A percentile compares a stretch with the other conserved stretches of the same genome.
Conservation (phyloP, 2,329 filamentous ascomycete species). For the Leptodontidium sp. region DNA sequence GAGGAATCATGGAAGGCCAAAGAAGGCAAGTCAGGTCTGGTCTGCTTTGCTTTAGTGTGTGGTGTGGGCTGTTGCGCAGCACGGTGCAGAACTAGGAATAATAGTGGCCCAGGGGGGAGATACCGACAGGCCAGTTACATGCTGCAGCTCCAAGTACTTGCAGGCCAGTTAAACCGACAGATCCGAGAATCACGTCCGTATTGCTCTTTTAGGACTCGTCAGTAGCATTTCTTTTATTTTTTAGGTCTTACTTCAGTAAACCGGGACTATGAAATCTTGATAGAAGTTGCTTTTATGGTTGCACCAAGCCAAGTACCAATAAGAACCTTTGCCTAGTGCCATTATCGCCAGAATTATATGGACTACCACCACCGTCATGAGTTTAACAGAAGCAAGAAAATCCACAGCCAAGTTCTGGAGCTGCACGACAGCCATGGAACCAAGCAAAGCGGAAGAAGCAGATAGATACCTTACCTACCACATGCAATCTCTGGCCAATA, state of each 20-base stretch:
- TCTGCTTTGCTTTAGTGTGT: not conserved
- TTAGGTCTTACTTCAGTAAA: not conserved
- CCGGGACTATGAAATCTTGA: not conserved
- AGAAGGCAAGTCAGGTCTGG: slow-evolving; percentile 4
- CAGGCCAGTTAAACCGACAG: slow-evolving; percentile 6
- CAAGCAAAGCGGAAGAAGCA: not conserved
- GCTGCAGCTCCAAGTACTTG: not conserved
- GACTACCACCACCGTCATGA: slow-evolving; percentile 1
- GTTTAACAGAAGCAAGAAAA: slow-evolving; percentile 12
- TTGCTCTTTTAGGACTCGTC: not conserved
- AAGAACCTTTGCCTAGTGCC: not conserved
- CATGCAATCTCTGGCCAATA: not conserved
- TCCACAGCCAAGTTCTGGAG: not conserved
- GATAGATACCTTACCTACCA: not conserved
- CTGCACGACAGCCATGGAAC: not conserved
- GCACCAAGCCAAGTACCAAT: not conserved
- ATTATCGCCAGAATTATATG: not conserved
- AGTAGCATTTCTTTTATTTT: not conserved
- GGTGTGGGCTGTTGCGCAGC: slow-evolving; percentile 7
- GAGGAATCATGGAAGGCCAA: not conserved
- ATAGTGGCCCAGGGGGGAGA: not conserved
- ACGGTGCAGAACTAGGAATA: not conserved
- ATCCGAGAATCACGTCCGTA: not conserved
- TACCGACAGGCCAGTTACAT: slow-evolving; percentile 13
- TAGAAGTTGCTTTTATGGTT: slow-evolving; percentile 5